These are phyloP conservation scores for Apostasia ramifera DNA, from an alignment of 106 monocot genomes.

Conservation along the genomic window DNA sequence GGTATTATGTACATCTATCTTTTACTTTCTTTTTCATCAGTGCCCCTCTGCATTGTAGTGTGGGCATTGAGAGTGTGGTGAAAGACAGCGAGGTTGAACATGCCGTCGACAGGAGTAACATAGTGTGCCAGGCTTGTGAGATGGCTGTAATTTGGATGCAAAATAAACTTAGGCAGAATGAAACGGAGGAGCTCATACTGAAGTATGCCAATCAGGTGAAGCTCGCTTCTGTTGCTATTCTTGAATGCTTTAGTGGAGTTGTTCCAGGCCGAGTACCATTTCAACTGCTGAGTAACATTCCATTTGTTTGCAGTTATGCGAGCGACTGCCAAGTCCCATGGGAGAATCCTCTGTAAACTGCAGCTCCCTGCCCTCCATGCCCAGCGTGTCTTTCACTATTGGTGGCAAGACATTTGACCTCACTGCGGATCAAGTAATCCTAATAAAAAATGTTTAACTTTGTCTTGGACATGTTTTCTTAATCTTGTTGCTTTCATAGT, in stretches of 20 bases:
- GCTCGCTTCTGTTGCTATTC: neutral
- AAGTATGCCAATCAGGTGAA: constrained; percentile 58
- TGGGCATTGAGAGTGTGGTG: constrained; percentile 67
- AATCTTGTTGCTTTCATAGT: neutral
- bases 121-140: constrained; percentile 67
- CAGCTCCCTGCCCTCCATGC: constrained; percentile 41
- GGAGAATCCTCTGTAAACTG: constrained; percentile 85
- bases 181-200: constrained; percentile 51
- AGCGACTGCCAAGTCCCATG: constrained; percentile 69
- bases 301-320: constrained; percentile 36
- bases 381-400: constrained; percentile 72
- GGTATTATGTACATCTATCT: too few species aligned
- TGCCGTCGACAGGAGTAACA: constrained; percentile 16
- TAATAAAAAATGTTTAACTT: neutral
- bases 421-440: constrained; percentile 64
- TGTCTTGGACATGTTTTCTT: too few species aligned
- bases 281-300: too few species aligned
- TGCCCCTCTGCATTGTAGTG: constrained; percentile 12
- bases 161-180: constrained; percentile 57
- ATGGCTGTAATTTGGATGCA: constrained; percentile 92
- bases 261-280: neutral
- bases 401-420: constrained; percentile 60
- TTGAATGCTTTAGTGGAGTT: too few species aligned
- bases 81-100: constrained; percentile 13
- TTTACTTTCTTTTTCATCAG: too few species aligned